Conservation (phyloP, 768 basidiomycete species). For the Dentipellis fragilis region DNA sequence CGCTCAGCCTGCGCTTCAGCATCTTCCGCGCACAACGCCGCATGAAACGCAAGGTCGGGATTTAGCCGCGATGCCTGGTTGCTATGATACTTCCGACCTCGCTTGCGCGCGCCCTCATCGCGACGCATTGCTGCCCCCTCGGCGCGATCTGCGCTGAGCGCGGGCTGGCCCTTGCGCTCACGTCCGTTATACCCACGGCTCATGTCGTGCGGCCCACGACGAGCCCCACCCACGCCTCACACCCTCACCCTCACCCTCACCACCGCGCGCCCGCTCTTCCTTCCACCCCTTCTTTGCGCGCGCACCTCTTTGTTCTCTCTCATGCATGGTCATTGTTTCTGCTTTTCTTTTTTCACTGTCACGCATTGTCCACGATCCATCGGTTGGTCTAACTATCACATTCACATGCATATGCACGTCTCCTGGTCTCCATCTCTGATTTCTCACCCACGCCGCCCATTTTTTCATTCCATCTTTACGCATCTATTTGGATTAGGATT, state of each 20-base stretch:
- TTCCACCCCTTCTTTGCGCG: too few relatives aligned
- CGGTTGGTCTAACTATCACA: too few relatives aligned
- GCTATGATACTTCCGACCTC: neutral
- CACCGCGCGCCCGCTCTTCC: too few relatives aligned
- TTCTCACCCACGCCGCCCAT: too few relatives aligned
- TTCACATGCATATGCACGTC: too few relatives aligned
- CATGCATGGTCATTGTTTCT: neutral
- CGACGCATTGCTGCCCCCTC: neutral
- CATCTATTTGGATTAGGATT: too few relatives aligned
- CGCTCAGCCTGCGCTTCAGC: constrained; percentile 44
- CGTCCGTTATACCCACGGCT: neutral
- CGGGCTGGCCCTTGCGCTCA: neutral
- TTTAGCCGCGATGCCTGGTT: constrained; percentile 1
- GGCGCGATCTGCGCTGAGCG: neutral
- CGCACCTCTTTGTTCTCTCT: neutral
- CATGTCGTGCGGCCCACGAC: neutral
- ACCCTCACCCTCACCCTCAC: too few relatives aligned
- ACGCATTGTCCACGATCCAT: neutral
- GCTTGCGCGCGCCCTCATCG: neutral
- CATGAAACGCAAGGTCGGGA: constrained; percentile 18
- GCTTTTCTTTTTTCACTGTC: neutral
- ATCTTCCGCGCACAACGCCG: constrained; percentile 43
- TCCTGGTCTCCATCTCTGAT: too few relatives aligned
- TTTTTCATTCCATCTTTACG: too few relatives aligned
- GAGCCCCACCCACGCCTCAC: neutral